Base-by-base conservation (phyloP, 106 monocot genomes). In the Narthecium ossifragum region DNA sequence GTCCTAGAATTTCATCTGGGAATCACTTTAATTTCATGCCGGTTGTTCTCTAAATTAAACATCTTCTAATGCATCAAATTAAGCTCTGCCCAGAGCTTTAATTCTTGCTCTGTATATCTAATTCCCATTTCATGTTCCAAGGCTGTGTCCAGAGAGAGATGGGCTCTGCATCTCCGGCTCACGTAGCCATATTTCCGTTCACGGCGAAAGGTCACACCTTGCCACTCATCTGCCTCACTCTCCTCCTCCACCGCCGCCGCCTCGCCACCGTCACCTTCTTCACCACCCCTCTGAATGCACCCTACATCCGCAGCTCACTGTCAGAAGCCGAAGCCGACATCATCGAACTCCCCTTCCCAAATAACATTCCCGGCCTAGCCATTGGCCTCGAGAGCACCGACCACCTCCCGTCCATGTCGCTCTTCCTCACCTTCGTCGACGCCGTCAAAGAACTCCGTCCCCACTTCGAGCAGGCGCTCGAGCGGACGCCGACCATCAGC, bases 201-300 rank as follows among this genome's bases (percentile, higher is more conserved):
- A 64, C 58, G 55, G 55, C 72, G 6, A 72, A 64, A 57, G 72
- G 72, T 48, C 64, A 72, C 57, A 58, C 46, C 32, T 58, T 72
- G 18, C 72, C 72, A 7, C 72, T 72, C 64, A 56, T 72, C 34
- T 57, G 58, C 17, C 49, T 72, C 46, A 48, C 72, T 49, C 1
- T 36, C 14, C 47, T 55, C 23, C 64, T 72, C 20, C 20, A 55
- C 18, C 5, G 14, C 0, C 34, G 54, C 33, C 46, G 48, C 46
- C 25, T 64, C 34, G 31, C 14, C 17, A 22, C 18, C 12, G 50
- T 72, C 34, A 72, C 72, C 55, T 23, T 72, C 56, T 32, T 72
- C 56, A 65, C 72, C 32, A 72, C 72, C 6, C 72, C 72, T 1
- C 10, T n/a, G 33, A 51, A 48, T 50, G 48, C 48, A 36, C 14